Base-by-base conservation (phyloP, 148 eudicot genomes). In the Chenopodium berlandieri region DNA sequence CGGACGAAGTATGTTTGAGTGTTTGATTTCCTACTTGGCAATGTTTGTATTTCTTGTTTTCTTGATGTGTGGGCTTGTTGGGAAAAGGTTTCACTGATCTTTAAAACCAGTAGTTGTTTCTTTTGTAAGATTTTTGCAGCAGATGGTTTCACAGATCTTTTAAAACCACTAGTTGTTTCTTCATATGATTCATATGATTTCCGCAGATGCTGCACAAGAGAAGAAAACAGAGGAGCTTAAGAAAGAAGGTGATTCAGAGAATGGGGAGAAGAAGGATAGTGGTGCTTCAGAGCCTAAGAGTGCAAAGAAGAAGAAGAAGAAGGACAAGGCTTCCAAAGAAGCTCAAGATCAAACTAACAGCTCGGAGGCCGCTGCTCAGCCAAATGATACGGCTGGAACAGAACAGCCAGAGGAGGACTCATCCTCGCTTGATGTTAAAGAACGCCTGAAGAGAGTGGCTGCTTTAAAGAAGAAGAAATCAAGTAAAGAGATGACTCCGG, bases 241-340 rank as follows among this genome's bases (percentile, higher is more conserved):
- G 71, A 91, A 84, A 73, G 91, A 89, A 56, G 88, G 70, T 19
- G 91, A 90, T 67, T 64, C 82, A 22, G 88, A 88, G 44, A 86
- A 78, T 40, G 87, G 85, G 34, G 90, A 85, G 64, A 94, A 91
- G 87, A 91, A 94, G 79, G 92, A 91, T 22, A 81, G 74, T 75
- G 90, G 83, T 9, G 76, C 93, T 65, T 72, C 84, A 19, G 98
- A 94, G 85, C 85, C 92, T 74, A 96, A 92, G 85, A 96, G 62
- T 80, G 91, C 97, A 13, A 93, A 92, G 83, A 96, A 96, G 86
- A 94, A 94, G 90, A 96, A 96, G 84, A 94, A 94, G 91, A 92
- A 94, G 82, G 93, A 91, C 68, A 94, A 93, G 77, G 78, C 91
- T 76, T 83, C 84, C 34, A 95, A 95, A 85, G 95, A 91, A 78